Evolutionary conservation across 2,329 filamentous ascomycete species (phyloP), one percentile per base, ranked within the genome.

Genomic region (Talaromyces sp.): DNA sequence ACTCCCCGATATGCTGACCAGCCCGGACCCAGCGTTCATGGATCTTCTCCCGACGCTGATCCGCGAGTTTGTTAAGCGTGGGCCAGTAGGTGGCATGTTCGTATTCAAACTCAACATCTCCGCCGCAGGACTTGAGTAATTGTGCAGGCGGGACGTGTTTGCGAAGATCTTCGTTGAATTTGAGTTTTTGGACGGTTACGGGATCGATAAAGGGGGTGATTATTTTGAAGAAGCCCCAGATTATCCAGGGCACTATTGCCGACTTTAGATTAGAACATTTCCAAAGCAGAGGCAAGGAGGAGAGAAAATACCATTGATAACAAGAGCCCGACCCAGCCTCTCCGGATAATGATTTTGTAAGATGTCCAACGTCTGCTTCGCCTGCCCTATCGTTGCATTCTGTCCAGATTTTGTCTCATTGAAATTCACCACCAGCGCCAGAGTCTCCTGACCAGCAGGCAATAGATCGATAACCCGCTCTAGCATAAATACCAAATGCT

Each of bases 151-250:
- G 93, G 22, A 99, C 90, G 76, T 93, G 92, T 70, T 90, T 83
- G 70, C 85, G 85, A 82, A 97, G 89, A 74, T 96, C 90, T 77
- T 97, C 93, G 82, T 98, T 97, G 85, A 97, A 97, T 82, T 95
- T 96, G 81, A 99, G 89, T 84, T 99, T 99, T 74, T 95, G 89
- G 66, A 91, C 88, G 10, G 95, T 99, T 72, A 93, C 82, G 8
- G 95, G 95, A 78, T 99, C 95, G 80, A 99, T 97, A 80, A 99
- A 97, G 45, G 94, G 93, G 4, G 88, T 93, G 79, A 99, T 93
- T 72, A 97, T 82, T 80, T 96, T 97, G 85, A 98, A 96, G 85
- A 99, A 99, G 60, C 91, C 91, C 78, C 87, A 89, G 67, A 98
- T 91, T 68, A 96, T 86, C 88, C 92, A 97, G 0, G 94, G 94